Base-by-base conservation (phyloP, 345 rosid genomes). In the Populus tremula region DNA sequence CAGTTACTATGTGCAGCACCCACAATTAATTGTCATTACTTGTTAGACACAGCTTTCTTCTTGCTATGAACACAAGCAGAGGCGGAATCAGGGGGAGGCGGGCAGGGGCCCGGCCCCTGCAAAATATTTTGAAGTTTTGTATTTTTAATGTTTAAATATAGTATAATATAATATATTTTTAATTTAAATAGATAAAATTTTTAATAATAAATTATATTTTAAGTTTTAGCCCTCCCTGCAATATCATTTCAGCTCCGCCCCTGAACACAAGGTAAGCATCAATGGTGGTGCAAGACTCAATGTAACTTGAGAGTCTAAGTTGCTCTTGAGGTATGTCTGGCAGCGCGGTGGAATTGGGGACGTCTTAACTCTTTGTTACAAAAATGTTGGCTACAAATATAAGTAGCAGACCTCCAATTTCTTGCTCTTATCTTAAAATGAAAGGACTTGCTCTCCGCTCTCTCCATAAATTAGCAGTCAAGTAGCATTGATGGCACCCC, bases 1-100 rank as follows among this genome's bases (percentile, higher is more conserved):
- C 1, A 0, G 0, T n/a, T n/a, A n/a, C n/a, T n/a, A n/a, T n/a
- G n/a, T 33, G 5, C 4, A 0, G 4, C 5, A 33, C 5, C 5
- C 5, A 0, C 36, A 33, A 33, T 33, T 20, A 53, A 53, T 18
- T 53, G 1, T 49, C 29, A n/a, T 66, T 33, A 14, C 21, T 33
- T 13, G 6, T 31, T 33, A 7, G 20, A 47, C 56, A 5, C 1
- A 8, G 17, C 9, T 18, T 45, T 17, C 27, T 8, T 35, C 16
- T n/a, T 25, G 12, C 13, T 23, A 68, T 77, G 0, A 70, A 69
- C 43, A 35, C 20, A 59, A 29, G 74, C n/a, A n/a, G n/a, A n/a
- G n/a, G n/a, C n/a, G n/a, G n/a, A n/a, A n/a, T n/a, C n/a, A n/a
- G n/a, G n/a, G n/a, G n/a, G n/a, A n/a, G n/a, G n/a, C n/a, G n/a